These are phyloP conservation scores for Mortierella claussenii DNA, from an alignment of 192 early-diverging fungal species.

Conservation along the genomic window DNA sequence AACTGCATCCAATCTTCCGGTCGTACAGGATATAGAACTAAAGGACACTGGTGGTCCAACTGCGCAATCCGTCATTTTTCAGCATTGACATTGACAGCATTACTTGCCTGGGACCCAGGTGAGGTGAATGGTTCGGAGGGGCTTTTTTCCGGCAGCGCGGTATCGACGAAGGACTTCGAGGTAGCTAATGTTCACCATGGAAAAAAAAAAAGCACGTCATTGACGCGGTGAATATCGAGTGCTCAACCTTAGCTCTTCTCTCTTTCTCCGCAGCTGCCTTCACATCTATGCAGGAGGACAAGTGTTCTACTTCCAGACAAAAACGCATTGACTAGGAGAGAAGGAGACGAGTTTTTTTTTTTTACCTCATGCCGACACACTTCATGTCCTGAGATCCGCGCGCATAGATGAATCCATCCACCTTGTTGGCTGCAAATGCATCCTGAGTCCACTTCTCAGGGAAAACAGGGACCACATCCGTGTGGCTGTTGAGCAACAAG, in stretches of 20 bases:
- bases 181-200: slow-evolving; percentile 59
- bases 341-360: background rate
- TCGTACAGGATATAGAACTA: no score
- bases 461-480: slow-evolving; percentile 92
- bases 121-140: slow-evolving; percentile 77
- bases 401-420: slow-evolving; percentile 78
- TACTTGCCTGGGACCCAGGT: slow-evolving; percentile 78
- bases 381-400: slow-evolving; percentile 94
- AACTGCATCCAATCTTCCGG: no score
- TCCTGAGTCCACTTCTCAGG: slow-evolving; percentile 76
- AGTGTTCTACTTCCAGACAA: no score
- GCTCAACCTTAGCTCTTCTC: no score
- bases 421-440: slow-evolving; percentile 79
- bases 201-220: background rate
- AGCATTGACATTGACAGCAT: no score
- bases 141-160: slow-evolving; percentile 61
- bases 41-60: no score
- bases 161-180: slow-evolving; percentile 82
- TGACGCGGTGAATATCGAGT: background rate
- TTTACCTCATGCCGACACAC: slow-evolving; percentile 76
- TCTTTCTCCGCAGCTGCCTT: background rate
- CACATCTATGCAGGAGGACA: no score
- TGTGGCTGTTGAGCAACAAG: slow-evolving; percentile 87
- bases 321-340: no score
- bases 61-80: no score